Base-by-base conservation (phyloP, 306 rosid species). In the Echinosophora koreensis region DNA sequence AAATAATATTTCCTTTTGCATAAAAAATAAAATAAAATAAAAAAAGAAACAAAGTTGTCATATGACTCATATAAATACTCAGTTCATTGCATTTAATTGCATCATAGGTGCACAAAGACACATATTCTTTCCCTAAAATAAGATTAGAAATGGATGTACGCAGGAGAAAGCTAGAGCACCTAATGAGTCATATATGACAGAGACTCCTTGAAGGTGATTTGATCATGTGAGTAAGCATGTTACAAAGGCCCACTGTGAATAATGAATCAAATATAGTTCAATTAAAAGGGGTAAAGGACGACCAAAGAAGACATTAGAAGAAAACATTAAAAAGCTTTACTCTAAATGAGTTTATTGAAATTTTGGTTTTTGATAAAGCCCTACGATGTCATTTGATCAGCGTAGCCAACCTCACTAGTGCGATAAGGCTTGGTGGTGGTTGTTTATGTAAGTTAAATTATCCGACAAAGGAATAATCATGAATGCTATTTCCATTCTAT, bases 401-500 rank as follows among this genome's bases (percentile, higher is more conserved):
- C 32, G 62, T 14, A 72, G 59, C 77, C 14, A 1, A 71, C 34
- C 2, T 22, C 50, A 41, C 54, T 10, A 22, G 55, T 51, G 65
- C 64, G 49, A 61, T 38, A 47, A 55, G 37, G 18, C 34, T 61
- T 27, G 15, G 41, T 22, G 27, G n/a, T 42, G 4, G 30, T 12
- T 27, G 59, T 28, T 77, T 59, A 12, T 3, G 5, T 30, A 66
- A 77, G 65, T 52, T 46, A 54, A 55, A 44, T 41, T 50, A 65
- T 58, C 54, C 74, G 66, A 69, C 50, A 69, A 74, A 49, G 6
- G 54, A 79, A 69, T 46, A 32, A 37, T 55, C 22, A 42, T 54
- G 51, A 39, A 78, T 51, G 75, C 18, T 15, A 38, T 28, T 16
- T 69, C 79, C 81, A 47, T 52, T 83, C 71, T 42, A 37, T 73